phyloP scores from a whole-genome alignment of 768 basidiomycete species.

The Phylloporus scabripes region DNA sequence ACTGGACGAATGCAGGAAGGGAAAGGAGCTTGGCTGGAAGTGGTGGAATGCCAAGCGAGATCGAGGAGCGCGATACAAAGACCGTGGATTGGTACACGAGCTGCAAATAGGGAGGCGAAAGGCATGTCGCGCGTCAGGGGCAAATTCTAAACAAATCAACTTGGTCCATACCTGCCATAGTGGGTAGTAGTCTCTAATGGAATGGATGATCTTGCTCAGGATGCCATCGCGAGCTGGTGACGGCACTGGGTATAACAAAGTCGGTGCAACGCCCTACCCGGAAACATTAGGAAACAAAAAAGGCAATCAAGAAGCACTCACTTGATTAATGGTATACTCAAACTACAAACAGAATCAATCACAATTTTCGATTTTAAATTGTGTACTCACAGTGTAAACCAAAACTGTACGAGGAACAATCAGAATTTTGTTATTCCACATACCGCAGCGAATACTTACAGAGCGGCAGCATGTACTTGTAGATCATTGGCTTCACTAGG shows the following conservation, averaged over 20 bases:
- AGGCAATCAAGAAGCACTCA: slow-evolving; percentile 18
- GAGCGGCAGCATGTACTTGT: slow-evolving; percentile 89
- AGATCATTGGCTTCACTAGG: slow-evolving; percentile 72
- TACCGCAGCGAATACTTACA: slow-evolving; percentile 47
- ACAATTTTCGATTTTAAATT: not conserved
- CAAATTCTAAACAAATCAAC: no score
- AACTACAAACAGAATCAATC: slow-evolving; percentile 45
- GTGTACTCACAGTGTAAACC: slow-evolving; percentile 51
- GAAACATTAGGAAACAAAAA: not conserved
- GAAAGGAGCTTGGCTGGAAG: slow-evolving; percentile 64
- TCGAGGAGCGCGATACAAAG: slow-evolving; percentile 88
- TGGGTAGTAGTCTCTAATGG: slow-evolving; percentile 89
- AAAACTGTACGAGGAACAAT: slow-evolving; percentile 36
- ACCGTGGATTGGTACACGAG: slow-evolving; percentile 88
- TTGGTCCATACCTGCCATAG: slow-evolving; percentile 71
- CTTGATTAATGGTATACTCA: slow-evolving; percentile 91
- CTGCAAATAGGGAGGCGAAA: slow-evolving; percentile 29
- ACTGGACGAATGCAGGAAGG: slow-evolving; percentile 72
- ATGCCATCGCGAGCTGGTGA: slow-evolving; percentile 50
- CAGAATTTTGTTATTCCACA: slow-evolving; percentile 8
- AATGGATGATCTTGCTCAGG: slow-evolving; percentile 74
- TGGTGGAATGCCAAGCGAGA: slow-evolving; percentile 78
- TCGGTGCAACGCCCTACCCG: slow-evolving; percentile 78
- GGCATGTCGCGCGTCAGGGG: not conserved
- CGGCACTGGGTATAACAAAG: slow-evolving; percentile 83